These are phyloP conservation scores for Erodium chrysanthum DNA, from an alignment of 441 rosid species.

Conservation along the genomic window DNA sequence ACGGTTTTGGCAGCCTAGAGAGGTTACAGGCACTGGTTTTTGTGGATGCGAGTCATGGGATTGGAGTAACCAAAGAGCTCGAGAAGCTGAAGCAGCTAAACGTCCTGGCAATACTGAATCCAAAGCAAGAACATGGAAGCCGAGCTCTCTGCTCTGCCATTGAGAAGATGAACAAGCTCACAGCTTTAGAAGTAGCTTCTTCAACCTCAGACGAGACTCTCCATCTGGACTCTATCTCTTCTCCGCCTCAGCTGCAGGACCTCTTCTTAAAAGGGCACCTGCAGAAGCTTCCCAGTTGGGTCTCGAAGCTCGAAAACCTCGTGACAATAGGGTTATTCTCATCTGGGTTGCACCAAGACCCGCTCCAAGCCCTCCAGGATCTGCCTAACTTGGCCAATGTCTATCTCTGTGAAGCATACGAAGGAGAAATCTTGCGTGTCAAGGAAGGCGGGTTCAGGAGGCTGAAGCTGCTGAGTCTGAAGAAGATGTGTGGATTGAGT, in stretches of 20 bases:
- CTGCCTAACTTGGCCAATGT: slow-evolving; percentile 13
- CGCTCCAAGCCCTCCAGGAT: slow-evolving; percentile 5
- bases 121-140: not conserved
- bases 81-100: slow-evolving; percentile 13
- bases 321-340: not conserved
- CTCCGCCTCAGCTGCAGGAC: slow-evolving; percentile 17
- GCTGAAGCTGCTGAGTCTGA: slow-evolving; percentile 10
- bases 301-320: not conserved
- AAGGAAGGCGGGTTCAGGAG: slow-evolving; percentile 12
- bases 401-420: not conserved
- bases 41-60: slow-evolving; percentile 1
- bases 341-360: slow-evolving; percentile 9
- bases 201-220: slow-evolving; percentile 9
- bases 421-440: slow-evolving; percentile 5
- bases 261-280: slow-evolving; percentile 11
- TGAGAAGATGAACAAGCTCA: slow-evolving; percentile 3
- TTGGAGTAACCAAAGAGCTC: slow-evolving; percentile 1
- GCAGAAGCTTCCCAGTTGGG: slow-evolving; percentile 12
- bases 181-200: not conserved
- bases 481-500: not conserved
- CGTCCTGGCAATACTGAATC: slow-evolving; percentile 8
- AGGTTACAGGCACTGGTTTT: slow-evolving; percentile 9
- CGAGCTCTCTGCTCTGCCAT: not conserved
- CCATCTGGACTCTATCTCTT: not conserved
- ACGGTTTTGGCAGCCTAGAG: not conserved